Evolutionary conservation across 352 stramenopile genomes (phyloP).

Genomic region (Phytophthora agathidicida): DNA sequence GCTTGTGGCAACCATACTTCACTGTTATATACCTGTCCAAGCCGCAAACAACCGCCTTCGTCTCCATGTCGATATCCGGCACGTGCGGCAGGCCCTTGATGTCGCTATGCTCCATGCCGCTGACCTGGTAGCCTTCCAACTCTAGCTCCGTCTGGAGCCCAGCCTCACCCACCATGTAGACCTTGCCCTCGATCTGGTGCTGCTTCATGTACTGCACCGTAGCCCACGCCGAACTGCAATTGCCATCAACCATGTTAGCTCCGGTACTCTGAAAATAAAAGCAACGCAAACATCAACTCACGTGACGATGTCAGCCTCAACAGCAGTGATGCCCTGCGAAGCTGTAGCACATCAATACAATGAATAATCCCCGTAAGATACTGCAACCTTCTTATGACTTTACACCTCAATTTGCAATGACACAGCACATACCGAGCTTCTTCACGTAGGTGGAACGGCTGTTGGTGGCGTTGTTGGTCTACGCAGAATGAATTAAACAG

Average conservation of each 20-base stretch:
- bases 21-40: constrained; percentile 59
- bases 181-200: constrained; percentile 74
- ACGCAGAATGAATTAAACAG: neutral
- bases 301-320: constrained; percentile 83
- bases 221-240: constrained; percentile 77
- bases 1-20: neutral
- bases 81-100: constrained; percentile 70
- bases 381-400: neutral
- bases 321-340: constrained; percentile 73
- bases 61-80: constrained; percentile 70
- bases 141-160: constrained; percentile 72
- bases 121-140: constrained; percentile 69
- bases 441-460: constrained; percentile 82
- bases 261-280: neutral
- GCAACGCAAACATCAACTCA: constrained; percentile 34
- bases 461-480: constrained; percentile 91
- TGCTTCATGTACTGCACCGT: constrained; percentile 85
- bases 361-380: constrained; percentile 2
- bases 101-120: constrained; percentile 72
- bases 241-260: neutral
- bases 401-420: too few relatives aligned
- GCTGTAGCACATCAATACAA: constrained; percentile 42
- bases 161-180: constrained; percentile 85
- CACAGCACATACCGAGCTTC: constrained; percentile 65
- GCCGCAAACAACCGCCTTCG: constrained; percentile 82